Evolutionary conservation across 805 yeast genomes (phyloP).

Genomic region (Lipomyces sp.): DNA sequence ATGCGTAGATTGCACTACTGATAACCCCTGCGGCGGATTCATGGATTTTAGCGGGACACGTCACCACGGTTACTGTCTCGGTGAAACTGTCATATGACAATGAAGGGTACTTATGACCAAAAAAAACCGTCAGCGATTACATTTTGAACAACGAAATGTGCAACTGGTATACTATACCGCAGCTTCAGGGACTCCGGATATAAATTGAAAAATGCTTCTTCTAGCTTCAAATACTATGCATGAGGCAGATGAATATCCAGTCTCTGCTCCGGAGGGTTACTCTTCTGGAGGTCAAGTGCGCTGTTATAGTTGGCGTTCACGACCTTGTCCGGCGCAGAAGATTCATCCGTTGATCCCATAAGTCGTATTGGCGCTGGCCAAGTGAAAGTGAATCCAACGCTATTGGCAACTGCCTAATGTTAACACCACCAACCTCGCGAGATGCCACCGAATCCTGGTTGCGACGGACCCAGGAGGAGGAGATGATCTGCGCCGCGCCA

Average conservation of each 20-base stretch:
- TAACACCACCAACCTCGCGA: background rate
- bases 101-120: no score
- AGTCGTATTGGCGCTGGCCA: background rate
- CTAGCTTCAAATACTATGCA: no score
- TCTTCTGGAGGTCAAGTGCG: background rate
- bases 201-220: background rate
- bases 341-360: background rate
- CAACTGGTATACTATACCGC: background rate
- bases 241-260: background rate
- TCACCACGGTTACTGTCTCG: background rate
- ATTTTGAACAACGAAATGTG: background rate
- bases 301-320: background rate
- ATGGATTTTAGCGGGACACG: slow-evolving; percentile 1
- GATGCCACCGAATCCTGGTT: background rate
- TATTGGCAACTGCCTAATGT: no score
- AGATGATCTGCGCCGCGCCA: background rate
- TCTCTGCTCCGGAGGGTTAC: slow-evolving; percentile 2
- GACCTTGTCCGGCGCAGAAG: slow-evolving; percentile 2
- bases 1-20: no score
- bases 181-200: background rate
- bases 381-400: background rate
- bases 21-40: background rate
- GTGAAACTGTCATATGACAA: no score
- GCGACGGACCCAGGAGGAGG: background rate
- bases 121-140: background rate